These are phyloP conservation scores for Tolypocladium guangdongense DNA, from an alignment of 2,329 filamentous ascomycete species.

Conservation along the genomic window DNA sequence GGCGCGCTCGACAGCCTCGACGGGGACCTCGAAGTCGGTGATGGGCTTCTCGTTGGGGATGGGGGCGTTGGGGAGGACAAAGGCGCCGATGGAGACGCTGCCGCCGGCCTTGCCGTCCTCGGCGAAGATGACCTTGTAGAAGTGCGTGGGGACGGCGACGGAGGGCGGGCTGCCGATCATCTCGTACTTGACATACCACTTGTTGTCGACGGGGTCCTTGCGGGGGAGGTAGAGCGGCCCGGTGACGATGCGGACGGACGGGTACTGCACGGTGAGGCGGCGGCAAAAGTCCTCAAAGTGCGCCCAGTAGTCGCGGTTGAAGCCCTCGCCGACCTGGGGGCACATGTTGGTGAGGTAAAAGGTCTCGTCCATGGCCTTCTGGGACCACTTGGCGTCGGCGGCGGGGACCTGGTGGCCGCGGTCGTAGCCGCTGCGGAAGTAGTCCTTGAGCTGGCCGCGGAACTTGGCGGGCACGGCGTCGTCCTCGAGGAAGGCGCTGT, in stretches of 20 bases:
- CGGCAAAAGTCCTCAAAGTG: slow-evolving; percentile 98
- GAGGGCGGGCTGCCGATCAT: slow-evolving; percentile 89
- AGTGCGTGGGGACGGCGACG: slow-evolving; percentile 93
- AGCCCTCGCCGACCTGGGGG: slow-evolving; percentile 93
- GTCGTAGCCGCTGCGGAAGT: slow-evolving; percentile 90
- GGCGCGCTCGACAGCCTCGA: slow-evolving; percentile 86
- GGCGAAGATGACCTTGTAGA: slow-evolving; percentile 97
- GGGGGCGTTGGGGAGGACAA: slow-evolving; percentile 83
- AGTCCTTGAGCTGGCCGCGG: slow-evolving; percentile 83
- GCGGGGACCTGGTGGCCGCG: slow-evolving; percentile 94
- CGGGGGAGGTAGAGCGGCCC: slow-evolving; percentile 89
- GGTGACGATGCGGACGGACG: slow-evolving; percentile 82
- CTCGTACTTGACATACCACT: slow-evolving; percentile 94
- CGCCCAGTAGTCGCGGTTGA: slow-evolving; percentile 98
- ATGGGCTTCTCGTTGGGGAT: slow-evolving; percentile 85
- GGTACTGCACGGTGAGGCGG: slow-evolving; percentile 67
- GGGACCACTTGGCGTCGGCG: slow-evolving; percentile 92
- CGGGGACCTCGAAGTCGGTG: slow-evolving; percentile 84
- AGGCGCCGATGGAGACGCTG: slow-evolving; percentile 81
- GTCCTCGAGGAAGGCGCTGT: slow-evolving; percentile 80
- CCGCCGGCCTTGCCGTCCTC: slow-evolving; percentile 64
- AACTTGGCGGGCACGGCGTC: slow-evolving; percentile 69
- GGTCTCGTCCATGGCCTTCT: slow-evolving; percentile 88
- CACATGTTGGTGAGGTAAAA: slow-evolving; percentile 96
- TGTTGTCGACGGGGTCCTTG: slow-evolving; percentile 69